These are phyloP conservation scores for Chytridium lagenaria DNA, from an alignment of 371 early-diverging fungal genomes.

Conservation along the genomic window DNA sequence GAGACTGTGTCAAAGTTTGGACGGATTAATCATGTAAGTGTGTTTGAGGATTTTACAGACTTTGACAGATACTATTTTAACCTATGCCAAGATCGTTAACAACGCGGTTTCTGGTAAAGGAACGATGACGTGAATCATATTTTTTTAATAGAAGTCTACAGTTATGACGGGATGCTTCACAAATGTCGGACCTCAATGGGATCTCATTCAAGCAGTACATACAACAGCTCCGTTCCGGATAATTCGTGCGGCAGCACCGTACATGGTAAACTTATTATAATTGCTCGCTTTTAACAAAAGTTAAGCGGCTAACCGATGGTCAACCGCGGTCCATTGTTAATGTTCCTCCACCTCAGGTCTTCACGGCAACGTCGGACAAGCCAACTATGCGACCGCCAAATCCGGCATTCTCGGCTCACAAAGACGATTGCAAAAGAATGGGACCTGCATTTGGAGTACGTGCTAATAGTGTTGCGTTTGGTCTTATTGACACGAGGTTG, in stretches of 20 bases:
- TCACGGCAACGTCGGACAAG: slow-evolving; percentile 96
- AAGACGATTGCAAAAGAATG: slow-evolving; percentile 70
- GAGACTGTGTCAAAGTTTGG: slow-evolving; percentile 52
- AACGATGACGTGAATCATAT: slow-evolving; percentile 72
- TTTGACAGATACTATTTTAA: slow-evolving; percentile 74
- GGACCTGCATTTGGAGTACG: slow-evolving; percentile 60
- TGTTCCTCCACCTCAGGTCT: slow-evolving; percentile 81
- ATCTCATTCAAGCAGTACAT: slow-evolving; percentile 70
- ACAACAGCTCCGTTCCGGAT: slow-evolving; percentile 74
- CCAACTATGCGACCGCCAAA: slow-evolving; percentile 79
- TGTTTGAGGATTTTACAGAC: slow-evolving; percentile 37
- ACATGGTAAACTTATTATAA: too few relatives aligned
- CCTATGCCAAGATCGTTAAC: slow-evolving; percentile 75
- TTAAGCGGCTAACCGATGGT: slow-evolving; percentile 40
- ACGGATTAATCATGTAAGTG: slow-evolving; percentile 4
- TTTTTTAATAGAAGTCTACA: background rate
- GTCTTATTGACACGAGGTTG: slow-evolving; percentile 71
- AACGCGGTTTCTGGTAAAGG: slow-evolving; percentile 75
- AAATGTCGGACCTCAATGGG: slow-evolving; percentile 73
- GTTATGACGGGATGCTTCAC: too few relatives aligned
- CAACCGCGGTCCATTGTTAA: slow-evolving; percentile 44
- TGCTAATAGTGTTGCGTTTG: slow-evolving; percentile 67
- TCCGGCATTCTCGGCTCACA: slow-evolving; percentile 61
- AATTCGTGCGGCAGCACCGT: slow-evolving; percentile 67
- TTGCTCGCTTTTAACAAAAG: too few relatives aligned